phyloP scores from a whole-genome alignment of 176 grass and related monocot species.

The Canna indica region DNA sequence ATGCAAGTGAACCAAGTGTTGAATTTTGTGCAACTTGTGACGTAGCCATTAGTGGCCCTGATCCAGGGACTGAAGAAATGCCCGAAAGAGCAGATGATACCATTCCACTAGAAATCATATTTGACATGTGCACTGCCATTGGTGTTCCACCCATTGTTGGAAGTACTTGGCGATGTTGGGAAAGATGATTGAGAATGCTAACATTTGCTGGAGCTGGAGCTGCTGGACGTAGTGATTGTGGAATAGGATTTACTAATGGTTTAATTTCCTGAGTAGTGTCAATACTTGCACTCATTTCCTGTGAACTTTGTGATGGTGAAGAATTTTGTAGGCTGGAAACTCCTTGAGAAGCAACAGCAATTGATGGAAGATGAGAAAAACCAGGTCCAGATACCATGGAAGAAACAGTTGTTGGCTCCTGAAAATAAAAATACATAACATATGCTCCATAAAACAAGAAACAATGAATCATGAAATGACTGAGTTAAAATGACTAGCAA shows the following conservation, averaged over 20 bases:
- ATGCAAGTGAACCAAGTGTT: slow-evolving; percentile 48
- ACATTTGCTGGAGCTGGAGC: slow-evolving; percentile 54
- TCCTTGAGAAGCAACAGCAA: slow-evolving; percentile 55
- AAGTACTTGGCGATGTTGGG: slow-evolving; percentile 47
- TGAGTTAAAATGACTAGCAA: neutral
- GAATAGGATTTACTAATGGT: slow-evolving; percentile 53
- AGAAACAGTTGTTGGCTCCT: slow-evolving; percentile 54
- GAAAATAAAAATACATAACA: slow-evolving; percentile 17
- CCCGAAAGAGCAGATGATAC: slow-evolving; percentile 42
- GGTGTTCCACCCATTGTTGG: slow-evolving; percentile 62
- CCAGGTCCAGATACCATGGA: slow-evolving; percentile 44
- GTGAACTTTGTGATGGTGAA: slow-evolving; percentile 66
- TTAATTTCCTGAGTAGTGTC: slow-evolving; percentile 73
- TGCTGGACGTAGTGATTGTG: slow-evolving; percentile 52
- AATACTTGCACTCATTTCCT: slow-evolving; percentile 57
- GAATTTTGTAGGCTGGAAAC: slow-evolving; percentile 53
- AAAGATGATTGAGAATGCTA: slow-evolving; percentile 73
- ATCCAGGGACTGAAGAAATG: slow-evolving; percentile 62
- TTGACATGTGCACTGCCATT: slow-evolving; percentile 90
- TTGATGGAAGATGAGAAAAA: slow-evolving; percentile 44
- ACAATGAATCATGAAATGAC: neutral
- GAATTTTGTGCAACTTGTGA: slow-evolving; percentile 55
- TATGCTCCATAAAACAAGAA: neutral
- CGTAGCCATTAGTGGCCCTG: slow-evolving; percentile 37
- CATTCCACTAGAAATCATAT: slow-evolving; percentile 80